Percentiles rank a stretch among this genome's conserved stretches.
Evolutionary conservation across 2,329 filamentous ascomycete genomes (phyloP).

Genomic region (Zymoseptoria brevis): DNA sequence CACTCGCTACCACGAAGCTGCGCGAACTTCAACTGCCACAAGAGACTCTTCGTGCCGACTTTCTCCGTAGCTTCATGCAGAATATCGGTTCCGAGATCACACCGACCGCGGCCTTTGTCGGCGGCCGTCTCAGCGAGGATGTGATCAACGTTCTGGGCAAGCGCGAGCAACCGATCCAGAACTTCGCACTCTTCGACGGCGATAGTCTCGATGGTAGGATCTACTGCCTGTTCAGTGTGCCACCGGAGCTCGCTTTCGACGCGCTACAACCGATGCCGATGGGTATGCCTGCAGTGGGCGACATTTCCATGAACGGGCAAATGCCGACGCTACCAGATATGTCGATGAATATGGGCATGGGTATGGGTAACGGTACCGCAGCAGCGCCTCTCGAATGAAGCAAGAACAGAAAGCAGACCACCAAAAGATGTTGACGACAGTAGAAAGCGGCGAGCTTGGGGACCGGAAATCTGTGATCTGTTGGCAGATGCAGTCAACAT

Average conservation of each 20-base stretch:
- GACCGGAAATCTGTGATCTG: too few relatives aligned
- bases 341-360: neutral
- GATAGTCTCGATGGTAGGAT: slow-evolving; percentile 68
- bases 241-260: slow-evolving; percentile 19
- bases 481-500: too few relatives aligned
- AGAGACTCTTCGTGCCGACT: slow-evolving; percentile 45
- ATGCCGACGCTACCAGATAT: neutral
- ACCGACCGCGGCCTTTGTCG: slow-evolving; percentile 80
- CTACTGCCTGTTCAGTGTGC: slow-evolving; percentile 54
- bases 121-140: slow-evolving; percentile 86
- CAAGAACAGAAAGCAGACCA: neutral
- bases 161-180: slow-evolving; percentile 91
- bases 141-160: slow-evolving; percentile 92
- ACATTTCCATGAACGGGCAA: neutral
- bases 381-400: neutral
- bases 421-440: neutral
- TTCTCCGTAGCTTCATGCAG: slow-evolving; percentile 76
- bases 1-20: slow-evolving; percentile 69
- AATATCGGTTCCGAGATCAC: slow-evolving; percentile 78
- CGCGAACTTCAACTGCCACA: slow-evolving; percentile 49
- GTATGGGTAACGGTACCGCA: neutral
- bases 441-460: neutral
- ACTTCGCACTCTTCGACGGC: slow-evolving; percentile 86
- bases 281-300: neutral
- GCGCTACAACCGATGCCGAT: slow-evolving; percentile 5